Conservation (phyloP, 2,329 filamentous ascomycete genomes). For the Talaromyces rugulosus region DNA sequence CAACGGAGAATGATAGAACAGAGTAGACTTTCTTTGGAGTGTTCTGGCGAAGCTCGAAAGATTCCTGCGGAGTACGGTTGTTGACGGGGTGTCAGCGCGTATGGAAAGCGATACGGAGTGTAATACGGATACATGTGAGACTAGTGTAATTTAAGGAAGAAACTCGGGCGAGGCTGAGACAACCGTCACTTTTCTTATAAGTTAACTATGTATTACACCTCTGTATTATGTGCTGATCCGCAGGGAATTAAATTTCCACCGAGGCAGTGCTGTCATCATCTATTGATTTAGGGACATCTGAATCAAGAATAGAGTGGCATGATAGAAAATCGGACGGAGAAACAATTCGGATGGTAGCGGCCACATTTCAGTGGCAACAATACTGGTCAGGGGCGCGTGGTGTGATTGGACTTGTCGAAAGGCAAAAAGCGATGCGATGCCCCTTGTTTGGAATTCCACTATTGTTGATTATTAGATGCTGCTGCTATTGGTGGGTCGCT, state of each 20-base stretch:
- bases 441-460: neutral
- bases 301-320: neutral
- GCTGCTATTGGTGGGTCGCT: neutral
- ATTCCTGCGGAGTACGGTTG: neutral
- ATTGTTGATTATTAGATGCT: neutral
- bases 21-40: neutral
- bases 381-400: too few species aligned
- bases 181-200: neutral
- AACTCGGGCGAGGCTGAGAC: neutral
- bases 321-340: neutral
- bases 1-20: conserved; percentile 1
- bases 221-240: neutral
- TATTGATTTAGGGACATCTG: too few species aligned
- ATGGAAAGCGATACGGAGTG: neutral
- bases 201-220: too few species aligned
- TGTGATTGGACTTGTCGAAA: neutral
- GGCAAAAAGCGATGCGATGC: neutral
- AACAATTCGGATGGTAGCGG: too few species aligned
- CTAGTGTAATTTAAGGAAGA: neutral
- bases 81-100: neutral
- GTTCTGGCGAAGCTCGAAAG: neutral
- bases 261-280: neutral
- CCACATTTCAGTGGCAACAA: too few species aligned
- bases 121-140: neutral
- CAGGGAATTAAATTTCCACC: neutral